Base-by-base conservation (phyloP, 2,329 filamentous ascomycete genomes). In the Cladophialophora immunda region DNA sequence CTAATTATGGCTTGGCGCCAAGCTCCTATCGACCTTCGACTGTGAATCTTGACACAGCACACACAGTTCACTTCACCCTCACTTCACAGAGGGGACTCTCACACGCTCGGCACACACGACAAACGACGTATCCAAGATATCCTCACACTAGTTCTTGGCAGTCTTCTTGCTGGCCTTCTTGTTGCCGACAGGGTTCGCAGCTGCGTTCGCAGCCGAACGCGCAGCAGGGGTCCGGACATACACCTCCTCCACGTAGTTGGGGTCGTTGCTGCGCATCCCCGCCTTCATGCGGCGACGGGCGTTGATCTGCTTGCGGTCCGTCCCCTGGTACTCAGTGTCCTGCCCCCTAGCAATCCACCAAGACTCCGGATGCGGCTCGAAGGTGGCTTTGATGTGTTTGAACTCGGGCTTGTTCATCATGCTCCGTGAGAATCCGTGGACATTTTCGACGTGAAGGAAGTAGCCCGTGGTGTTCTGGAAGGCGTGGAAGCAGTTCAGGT, bases 281-380 rank as follows among this genome's bases (percentile, higher is more conserved):
- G 17, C 32, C 17, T n/a, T 52, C 67, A 62, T 65, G 19, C 66
- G 63, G 25, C 66, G 67, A 25, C 57, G 67, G 13, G 63, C 63
- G 19, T 69, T 66, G 27, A 55, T 29, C 60, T 69, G 67, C 34
- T 69, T 69, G 8, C 55, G 30, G 9, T 66, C 25, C 64, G 50
- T 53, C 68, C 74, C 50, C 9, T 27, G 64, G 30, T 70, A 66
- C 9, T 58, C 53, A 29, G 53, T 45, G 50, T 69, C 63, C 38
- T 57, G 22, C 4, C 63, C 63, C 13, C 47, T 56, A 19, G n/a
- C 27, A 5, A 27, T 22, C 32, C 60, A 69, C 25, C 34, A 64
- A 13, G 53, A 58, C n/a, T 61, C 36, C 11, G 52, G 30, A 29
- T 54, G 53, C 1, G 52, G 55, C 4, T 64, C 19, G 58, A 45